phyloP scores from a whole-genome alignment of 1,139 yeast genomes.

The Suhomyces atakaporum region DNA sequence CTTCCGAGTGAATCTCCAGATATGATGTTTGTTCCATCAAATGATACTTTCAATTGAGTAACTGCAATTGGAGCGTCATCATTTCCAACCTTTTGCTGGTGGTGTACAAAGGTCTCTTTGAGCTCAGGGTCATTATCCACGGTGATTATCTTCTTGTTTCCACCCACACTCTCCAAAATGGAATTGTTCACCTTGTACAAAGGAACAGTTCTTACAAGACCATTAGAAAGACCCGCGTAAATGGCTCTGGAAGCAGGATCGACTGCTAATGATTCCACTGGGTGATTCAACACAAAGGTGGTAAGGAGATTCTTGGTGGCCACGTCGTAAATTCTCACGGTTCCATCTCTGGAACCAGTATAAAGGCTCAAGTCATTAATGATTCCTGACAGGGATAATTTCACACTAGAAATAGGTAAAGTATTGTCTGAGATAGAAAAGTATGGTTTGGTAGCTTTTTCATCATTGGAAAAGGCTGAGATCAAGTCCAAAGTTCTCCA shows the following conservation, averaged over 20 bases:
- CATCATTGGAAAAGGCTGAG: slow-evolving; percentile 29
- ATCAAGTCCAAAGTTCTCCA: slow-evolving; percentile 73
- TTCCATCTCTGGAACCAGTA: slow-evolving; percentile 74
- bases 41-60: slow-evolving; percentile 57
- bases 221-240: slow-evolving; percentile 70
- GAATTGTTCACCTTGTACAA: slow-evolving; percentile 52
- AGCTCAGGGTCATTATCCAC: slow-evolving; percentile 53
- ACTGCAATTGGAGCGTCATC: slow-evolving; percentile 27
- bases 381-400: slow-evolving; percentile 49
- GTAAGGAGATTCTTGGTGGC: slow-evolving; percentile 50
- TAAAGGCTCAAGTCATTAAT: slow-evolving; percentile 64
- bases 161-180: slow-evolving; percentile 57
- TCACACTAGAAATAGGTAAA: slow-evolving; percentile 67
- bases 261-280: slow-evolving; percentile 60
- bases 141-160: slow-evolving; percentile 55
- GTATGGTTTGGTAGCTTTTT: slow-evolving; percentile 39
- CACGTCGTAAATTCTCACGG: slow-evolving; percentile 67
- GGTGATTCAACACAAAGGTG: slow-evolving; percentile 66
- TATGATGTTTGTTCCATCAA: slow-evolving; percentile 74
- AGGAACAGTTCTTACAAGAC: slow-evolving; percentile 59
- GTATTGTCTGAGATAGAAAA: slow-evolving; percentile 72
- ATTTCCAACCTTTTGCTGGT: slow-evolving; percentile 32
- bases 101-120: slow-evolving; percentile 58
- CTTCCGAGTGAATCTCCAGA: slow-evolving; percentile 77
- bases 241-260: slow-evolving; percentile 83